A percentile compares a stretch with the other conserved stretches of the same genome.
Evolutionary conservation across 148 eudicot species (phyloP).

Genomic region (Nyssa sinensis): DNA sequence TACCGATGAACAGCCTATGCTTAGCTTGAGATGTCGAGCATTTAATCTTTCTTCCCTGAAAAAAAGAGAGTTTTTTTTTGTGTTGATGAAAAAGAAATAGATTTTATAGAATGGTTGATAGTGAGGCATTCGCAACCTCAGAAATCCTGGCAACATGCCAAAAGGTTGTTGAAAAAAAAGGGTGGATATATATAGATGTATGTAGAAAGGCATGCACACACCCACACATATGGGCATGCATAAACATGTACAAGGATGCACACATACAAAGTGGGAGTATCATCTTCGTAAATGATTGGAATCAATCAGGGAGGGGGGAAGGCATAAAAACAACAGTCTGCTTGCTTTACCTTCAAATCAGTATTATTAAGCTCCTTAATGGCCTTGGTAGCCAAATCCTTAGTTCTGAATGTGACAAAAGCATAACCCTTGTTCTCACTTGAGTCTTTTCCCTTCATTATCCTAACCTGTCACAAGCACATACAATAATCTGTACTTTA

Average conservation of each 20-base stretch:
- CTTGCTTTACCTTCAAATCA: slow-evolving; percentile 61
- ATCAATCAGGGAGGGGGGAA: background rate
- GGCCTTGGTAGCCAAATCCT: slow-evolving; percentile 87
- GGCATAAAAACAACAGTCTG: background rate
- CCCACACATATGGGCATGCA: too few relatives aligned
- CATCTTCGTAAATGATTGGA: too few relatives aligned
- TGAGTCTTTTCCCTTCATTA: slow-evolving; percentile 81
- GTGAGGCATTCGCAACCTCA: background rate
- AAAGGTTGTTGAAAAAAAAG: background rate
- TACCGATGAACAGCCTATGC: slow-evolving; percentile 84
- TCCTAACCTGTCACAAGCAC: slow-evolving; percentile 59
- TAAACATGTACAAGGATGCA: too few relatives aligned
- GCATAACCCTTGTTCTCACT: slow-evolving; percentile 89
- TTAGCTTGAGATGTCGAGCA: slow-evolving; percentile 95
- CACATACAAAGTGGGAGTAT: too few relatives aligned
- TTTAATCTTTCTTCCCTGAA: slow-evolving; percentile 76
- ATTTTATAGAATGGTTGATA: slow-evolving; percentile 1
- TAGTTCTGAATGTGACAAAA: slow-evolving; percentile 78
- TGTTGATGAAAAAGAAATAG: too few relatives aligned
- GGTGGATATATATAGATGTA: background rate
- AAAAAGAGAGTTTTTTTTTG: too few relatives aligned
- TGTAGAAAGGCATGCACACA: background rate
- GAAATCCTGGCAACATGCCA: background rate
- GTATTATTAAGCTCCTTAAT: slow-evolving; percentile 72
- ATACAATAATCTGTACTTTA: background rate